These are phyloP conservation scores for Trichoderma sp. DNA, from an alignment of 2,329 filamentous ascomycete species.

Conservation along the genomic window DNA sequence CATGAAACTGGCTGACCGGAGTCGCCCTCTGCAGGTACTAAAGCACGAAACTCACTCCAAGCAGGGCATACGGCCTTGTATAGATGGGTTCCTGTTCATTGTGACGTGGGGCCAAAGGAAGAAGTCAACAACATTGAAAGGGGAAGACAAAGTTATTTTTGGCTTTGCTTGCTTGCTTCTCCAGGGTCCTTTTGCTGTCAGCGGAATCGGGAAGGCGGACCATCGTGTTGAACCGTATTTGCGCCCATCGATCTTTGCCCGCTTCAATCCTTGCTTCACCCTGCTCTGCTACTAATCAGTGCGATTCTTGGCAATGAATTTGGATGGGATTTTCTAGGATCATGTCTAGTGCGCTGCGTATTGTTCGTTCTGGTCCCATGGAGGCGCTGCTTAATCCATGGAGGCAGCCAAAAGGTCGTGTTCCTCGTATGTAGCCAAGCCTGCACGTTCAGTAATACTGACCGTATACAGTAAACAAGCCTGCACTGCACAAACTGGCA, in stretches of 20 bases:
- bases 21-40: conserved; percentile 16
- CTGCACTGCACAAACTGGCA: background rate
- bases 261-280: background rate
- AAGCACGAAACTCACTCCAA: background rate
- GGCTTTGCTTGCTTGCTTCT: background rate
- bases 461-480: background rate
- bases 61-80: background rate
- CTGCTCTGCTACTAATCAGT: background rate
- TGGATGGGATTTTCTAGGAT: background rate
- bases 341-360: background rate
- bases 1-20: background rate
- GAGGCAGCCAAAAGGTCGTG: background rate
- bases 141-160: background rate
- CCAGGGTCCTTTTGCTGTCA: background rate
- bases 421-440: background rate
- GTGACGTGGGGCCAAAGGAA: conserved; percentile 9
- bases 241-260: conserved; percentile 5
- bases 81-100: background rate
- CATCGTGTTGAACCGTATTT: background rate
- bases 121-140: too few species aligned
- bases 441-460: background rate
- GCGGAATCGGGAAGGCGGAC: background rate
- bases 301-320: too few species aligned
- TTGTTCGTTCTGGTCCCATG: conserved; percentile 2
- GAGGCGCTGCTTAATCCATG: background rate